Conservation (phyloP, 2,329 filamentous ascomycete genomes). For the Colletotrichum karsti region DNA sequence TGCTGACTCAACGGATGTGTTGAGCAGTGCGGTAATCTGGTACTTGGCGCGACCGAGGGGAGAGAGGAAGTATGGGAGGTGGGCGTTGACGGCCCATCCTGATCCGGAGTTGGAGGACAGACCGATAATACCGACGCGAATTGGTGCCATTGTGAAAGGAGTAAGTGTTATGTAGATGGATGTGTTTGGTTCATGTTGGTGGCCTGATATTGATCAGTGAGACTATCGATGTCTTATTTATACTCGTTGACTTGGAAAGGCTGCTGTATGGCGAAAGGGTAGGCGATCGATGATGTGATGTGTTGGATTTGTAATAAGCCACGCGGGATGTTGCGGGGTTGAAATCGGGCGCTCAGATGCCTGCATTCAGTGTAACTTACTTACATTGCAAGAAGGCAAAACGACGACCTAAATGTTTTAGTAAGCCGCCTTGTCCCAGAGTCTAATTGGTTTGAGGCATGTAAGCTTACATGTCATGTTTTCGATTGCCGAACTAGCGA, state of each 20-base stretch:
- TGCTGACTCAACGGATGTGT: conserved; percentile 56
- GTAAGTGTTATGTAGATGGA: too few species aligned
- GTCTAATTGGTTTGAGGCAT: too few species aligned
- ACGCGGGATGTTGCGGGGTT: neutral
- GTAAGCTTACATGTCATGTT: too few species aligned
- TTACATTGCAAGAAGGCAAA: neutral
- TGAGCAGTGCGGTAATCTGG: conserved; percentile 60
- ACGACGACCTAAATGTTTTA: neutral
- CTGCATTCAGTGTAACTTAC: neutral
- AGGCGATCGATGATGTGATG: neutral
- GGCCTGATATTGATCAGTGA: neutral
- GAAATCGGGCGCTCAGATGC: neutral
- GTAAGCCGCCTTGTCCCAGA: neutral
- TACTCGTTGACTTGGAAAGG: rapidly evolving
- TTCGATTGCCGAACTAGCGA: too few species aligned
- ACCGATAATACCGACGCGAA: conserved; percentile 66
- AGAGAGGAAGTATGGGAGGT: conserved; percentile 67
- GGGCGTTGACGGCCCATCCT: conserved; percentile 63
- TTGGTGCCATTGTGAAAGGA: conserved; percentile 36
- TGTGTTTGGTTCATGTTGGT: too few species aligned
- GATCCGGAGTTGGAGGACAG: conserved; percentile 61
- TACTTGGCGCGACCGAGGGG: conserved; percentile 49
- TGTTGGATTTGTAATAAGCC: conserved; percentile 2
- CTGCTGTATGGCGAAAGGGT: neutral
- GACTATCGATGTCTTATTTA: neutral